Percentiles rank a stretch among this genome's conserved stretches.
Evolutionary conservation across 1,139 yeast genomes (phyloP).

Genomic region (Petasospora rhodanensis): DNA sequence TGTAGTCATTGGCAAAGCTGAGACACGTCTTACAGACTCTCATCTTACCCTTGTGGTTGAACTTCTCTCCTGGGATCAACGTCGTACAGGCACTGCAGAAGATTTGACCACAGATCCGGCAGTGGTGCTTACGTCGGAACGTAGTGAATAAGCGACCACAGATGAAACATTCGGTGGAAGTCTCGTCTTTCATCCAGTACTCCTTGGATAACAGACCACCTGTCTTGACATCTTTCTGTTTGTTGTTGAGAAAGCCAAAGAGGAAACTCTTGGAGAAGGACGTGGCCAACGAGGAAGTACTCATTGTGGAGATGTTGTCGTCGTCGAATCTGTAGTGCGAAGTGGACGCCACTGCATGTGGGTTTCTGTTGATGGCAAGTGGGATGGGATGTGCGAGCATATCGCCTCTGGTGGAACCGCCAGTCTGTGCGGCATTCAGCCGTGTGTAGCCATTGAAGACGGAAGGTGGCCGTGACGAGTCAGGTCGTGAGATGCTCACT

Average conservation of each 20-base stretch:
- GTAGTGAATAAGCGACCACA: constrained; percentile 71
- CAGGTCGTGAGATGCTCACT: constrained; percentile 15
- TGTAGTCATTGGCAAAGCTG: constrained; percentile 52
- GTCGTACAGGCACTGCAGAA: constrained; percentile 86
- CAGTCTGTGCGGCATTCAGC: constrained; percentile 3
- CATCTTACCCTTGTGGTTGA: constrained; percentile 64
- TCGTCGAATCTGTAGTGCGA: constrained; percentile 24
- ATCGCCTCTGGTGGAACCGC: constrained; percentile 16
- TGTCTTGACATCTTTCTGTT: constrained; percentile 27
- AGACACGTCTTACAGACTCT: constrained; percentile 79
- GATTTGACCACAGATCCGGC: constrained; percentile 93
- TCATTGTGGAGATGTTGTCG: constrained; percentile 24
- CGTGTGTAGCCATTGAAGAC: constrained; percentile 9
- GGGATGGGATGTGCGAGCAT: constrained; percentile 13
- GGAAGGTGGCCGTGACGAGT: constrained; percentile 21
- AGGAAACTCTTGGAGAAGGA: constrained; percentile 38
- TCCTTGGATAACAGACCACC: constrained; percentile 50
- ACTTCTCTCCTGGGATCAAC: constrained; percentile 70
- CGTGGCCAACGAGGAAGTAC: constrained; percentile 36
- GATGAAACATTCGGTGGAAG: constrained; percentile 74
- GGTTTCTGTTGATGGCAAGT: constrained; percentile 18
- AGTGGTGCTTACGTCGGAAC: constrained; percentile 89
- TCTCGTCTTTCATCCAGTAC: constrained; percentile 91
- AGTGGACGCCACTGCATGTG: constrained; percentile 3
- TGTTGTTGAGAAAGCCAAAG: constrained; percentile 43